Conservation (phyloP, 176 grass and related monocot species). For the Saccharum spontaneum region DNA sequence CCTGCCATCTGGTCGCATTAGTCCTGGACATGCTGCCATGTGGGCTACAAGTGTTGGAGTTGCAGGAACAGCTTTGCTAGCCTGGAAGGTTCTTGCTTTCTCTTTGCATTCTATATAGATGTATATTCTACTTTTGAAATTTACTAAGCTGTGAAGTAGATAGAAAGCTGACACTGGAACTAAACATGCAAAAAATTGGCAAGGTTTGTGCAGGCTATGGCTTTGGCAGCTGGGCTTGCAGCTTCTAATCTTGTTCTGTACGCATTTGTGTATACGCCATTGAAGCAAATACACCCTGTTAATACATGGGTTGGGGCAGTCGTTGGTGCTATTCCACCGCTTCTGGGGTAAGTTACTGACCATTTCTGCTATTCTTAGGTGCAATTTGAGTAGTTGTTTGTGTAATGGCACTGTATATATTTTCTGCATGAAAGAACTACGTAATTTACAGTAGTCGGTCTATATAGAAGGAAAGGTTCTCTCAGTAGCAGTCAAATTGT, state of each 20-base stretch:
- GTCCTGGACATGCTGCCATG: slow-evolving; percentile 75
- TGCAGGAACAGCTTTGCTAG: slow-evolving; percentile 79
- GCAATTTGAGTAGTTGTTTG: slow-evolving; percentile 12
- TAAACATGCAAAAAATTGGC: slow-evolving; percentile 57
- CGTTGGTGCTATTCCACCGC: slow-evolving; percentile 96
- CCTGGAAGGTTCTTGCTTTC: slow-evolving; percentile 69
- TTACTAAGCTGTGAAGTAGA: not conserved
- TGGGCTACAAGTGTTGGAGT: slow-evolving; percentile 87
- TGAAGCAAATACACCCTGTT: slow-evolving; percentile 96
- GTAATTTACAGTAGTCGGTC: not conserved
- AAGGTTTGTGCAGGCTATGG: slow-evolving; percentile 82
- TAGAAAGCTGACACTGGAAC: slow-evolving; percentile 28
- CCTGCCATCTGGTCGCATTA: slow-evolving; percentile 82
- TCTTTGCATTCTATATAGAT: slow-evolving; percentile 30
- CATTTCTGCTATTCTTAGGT: slow-evolving; percentile 15
- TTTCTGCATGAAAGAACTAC: not conserved
- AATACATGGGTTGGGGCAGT: slow-evolving; percentile 99
- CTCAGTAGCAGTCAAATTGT: not conserved
- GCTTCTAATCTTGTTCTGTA: slow-evolving; percentile 92
- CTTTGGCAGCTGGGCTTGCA: slow-evolving; percentile 66
- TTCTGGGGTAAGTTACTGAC: slow-evolving; percentile 73
- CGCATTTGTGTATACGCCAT: slow-evolving; percentile 96
- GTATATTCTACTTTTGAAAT: slow-evolving; percentile 1
- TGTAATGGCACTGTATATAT: slow-evolving; percentile 3
- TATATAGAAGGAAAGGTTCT: not conserved